Conservation (phyloP, 176 grass and related monocot species). For the Stipa capillata region DNA sequence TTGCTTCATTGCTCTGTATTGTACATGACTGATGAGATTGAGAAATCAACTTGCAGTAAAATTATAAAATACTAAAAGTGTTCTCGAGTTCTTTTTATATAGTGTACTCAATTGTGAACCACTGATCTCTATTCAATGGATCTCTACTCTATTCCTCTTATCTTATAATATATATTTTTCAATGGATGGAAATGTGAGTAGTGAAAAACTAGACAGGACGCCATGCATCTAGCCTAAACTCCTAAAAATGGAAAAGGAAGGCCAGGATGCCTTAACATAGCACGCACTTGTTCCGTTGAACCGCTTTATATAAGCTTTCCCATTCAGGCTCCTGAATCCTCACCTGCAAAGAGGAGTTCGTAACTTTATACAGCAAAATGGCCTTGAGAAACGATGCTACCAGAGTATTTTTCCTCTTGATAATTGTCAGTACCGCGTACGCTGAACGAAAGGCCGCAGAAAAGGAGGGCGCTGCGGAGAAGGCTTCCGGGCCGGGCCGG, state of each 20-base stretch:
- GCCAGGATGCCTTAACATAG: not conserved
- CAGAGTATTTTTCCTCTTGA: not conserved
- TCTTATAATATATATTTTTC: no score
- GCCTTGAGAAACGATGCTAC: not conserved
- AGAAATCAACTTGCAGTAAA: no score
- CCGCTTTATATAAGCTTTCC: not conserved
- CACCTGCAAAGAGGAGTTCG: not conserved
- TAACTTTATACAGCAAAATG: slow-evolving; percentile 20
- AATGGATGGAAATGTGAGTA: no score
- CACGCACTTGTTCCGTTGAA: not conserved
- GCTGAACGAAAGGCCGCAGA: not conserved
- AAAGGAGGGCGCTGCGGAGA: not conserved
- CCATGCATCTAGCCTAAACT: no score
- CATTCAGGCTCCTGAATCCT: not conserved
- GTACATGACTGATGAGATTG: not conserved
- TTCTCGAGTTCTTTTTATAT: no score
- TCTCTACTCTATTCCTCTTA: no score
- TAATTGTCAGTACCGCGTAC: not conserved
- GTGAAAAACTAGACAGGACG: no score
- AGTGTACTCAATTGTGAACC: no score
- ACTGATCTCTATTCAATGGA: no score
- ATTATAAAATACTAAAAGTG: no score
- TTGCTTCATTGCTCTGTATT: not conserved
- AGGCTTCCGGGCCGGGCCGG: not conserved
- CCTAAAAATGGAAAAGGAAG: not conserved